These are phyloP conservation scores for Irpex sp. DNA, from an alignment of 1,284 basidiomycete species.

Conservation along the genomic window DNA sequence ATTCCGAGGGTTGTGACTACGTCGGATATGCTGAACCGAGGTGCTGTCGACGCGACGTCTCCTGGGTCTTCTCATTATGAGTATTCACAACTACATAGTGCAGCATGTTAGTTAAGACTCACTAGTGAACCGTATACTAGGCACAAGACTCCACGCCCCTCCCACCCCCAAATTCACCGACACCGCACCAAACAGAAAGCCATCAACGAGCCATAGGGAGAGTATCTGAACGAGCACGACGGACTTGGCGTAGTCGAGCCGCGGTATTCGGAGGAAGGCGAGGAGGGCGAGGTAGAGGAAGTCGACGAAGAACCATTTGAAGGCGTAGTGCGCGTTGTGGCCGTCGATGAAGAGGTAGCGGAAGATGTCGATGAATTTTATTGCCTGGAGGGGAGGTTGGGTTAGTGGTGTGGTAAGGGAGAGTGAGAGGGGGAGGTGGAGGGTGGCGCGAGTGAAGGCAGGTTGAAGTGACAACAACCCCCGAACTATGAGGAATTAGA, in stretches of 20 bases:
- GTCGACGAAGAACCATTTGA: slow-evolving; percentile 72
- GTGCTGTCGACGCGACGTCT: slow-evolving; percentile 38
- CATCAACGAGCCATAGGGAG: slow-evolving; percentile 56
- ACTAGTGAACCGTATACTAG: slow-evolving; percentile 25
- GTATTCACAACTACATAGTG: slow-evolving; percentile 3
- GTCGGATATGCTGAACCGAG: slow-evolving; percentile 38
- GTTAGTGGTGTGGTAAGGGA: background rate
- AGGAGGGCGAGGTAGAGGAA: slow-evolving; percentile 55
- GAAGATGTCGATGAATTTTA: slow-evolving; percentile 61
- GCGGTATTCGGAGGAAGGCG: slow-evolving; percentile 69
- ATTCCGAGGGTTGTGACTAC: slow-evolving; percentile 44
- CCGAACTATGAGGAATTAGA: background rate
- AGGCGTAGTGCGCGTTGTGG: slow-evolving; percentile 30
- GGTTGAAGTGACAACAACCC: background rate
- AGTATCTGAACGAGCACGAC: slow-evolving; percentile 56
- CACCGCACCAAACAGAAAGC: slow-evolving; percentile 67
- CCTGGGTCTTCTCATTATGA: slow-evolving; percentile 22
- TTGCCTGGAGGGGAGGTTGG: slow-evolving; percentile 38
- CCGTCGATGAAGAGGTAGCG: slow-evolving; percentile 43
- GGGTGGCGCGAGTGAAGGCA: background rate
- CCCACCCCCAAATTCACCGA: slow-evolving; percentile 18
- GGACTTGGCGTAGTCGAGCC: slow-evolving; percentile 63
- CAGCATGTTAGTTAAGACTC: slow-evolving; percentile 10
- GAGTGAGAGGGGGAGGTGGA: too few species aligned
- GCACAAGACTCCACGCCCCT: slow-evolving; percentile 16